phyloP scores from a whole-genome alignment of 768 basidiomycete species.

The Thelephora ganbajun region DNA sequence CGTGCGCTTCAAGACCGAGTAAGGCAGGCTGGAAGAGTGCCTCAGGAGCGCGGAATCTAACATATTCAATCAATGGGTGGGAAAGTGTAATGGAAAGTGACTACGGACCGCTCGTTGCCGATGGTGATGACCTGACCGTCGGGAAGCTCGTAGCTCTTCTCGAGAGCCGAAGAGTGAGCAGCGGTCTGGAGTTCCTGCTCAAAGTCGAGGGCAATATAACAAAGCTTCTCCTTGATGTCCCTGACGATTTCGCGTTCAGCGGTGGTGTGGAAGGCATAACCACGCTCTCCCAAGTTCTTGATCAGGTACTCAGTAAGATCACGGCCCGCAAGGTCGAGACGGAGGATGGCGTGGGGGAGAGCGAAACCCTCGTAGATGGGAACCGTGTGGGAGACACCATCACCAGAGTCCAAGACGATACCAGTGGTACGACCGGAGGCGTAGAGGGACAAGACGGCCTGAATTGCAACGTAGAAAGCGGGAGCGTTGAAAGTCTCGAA shows the following conservation, averaged over 20 bases:
- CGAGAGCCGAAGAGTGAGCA: slow-evolving; percentile 47
- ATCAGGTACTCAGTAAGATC: slow-evolving; percentile 47
- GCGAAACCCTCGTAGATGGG: slow-evolving; percentile 65
- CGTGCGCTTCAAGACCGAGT: slow-evolving; percentile 62
- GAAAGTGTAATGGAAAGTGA: slow-evolving; percentile 11
- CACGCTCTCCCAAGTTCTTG: slow-evolving; percentile 44
- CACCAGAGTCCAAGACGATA: slow-evolving; percentile 66
- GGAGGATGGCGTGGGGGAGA: slow-evolving; percentile 54
- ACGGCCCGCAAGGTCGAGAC: slow-evolving; percentile 53
- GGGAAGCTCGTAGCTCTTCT: slow-evolving; percentile 62
- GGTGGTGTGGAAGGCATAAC: slow-evolving; percentile 49
- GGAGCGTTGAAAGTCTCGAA: slow-evolving; percentile 92
- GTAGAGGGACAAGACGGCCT: slow-evolving; percentile 76
- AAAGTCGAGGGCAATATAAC: slow-evolving; percentile 62
- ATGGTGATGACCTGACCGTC: slow-evolving; percentile 63
- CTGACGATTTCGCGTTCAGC: slow-evolving; percentile 49
- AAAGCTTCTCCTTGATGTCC: slow-evolving; percentile 74
- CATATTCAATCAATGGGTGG: slow-evolving; percentile 15
- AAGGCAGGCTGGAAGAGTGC: slow-evolving; percentile 89
- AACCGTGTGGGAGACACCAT: slow-evolving; percentile 59
- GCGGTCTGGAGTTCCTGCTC: slow-evolving; percentile 63
- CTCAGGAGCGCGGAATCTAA: slow-evolving; percentile 75
- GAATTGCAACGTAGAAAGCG: slow-evolving; percentile 85
- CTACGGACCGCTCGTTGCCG: slow-evolving; percentile 65
- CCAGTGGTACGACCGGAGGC: slow-evolving; percentile 60